Base-by-base conservation (phyloP, 2,329 filamentous ascomycete genomes). In the Penicillium frequentans region DNA sequence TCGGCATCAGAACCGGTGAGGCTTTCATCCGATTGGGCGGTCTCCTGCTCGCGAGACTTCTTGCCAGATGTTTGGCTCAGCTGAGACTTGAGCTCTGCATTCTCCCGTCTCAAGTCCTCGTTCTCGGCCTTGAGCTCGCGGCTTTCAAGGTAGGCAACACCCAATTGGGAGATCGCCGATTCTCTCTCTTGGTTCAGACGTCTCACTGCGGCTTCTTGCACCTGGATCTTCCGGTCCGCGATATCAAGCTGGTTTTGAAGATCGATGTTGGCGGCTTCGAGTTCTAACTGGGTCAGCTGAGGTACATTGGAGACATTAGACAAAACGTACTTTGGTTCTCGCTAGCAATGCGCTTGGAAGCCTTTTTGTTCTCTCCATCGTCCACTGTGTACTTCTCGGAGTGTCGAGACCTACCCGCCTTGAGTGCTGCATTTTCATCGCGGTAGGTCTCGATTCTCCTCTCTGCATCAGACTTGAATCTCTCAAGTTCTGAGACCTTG, bases 121-220 rank as follows among this genome's bases (percentile, higher is more conserved):
- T 77, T 77, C 29, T 78, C 73, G 7, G 59, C 60, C 57, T 78
- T 77, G 3, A 77, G 66, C 49, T 78, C 76, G 49, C 78, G 81
- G 3, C 76, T 75, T 44, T 80, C 82, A 52, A 82, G 78, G 63
- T 82, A 85, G 1, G 84, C 83, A 23, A 82, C 78, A 9, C 80
- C 81, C 21, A 86, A 72, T 59, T 86, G 84, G 23, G 78, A 79
- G n/a, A 84, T 76, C 37, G 85, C 79, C 54, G 80, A 80, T 62
- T 86, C 84, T 35, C 83, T 79, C 63, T 87, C 85, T 37, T 81
- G 77, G 19, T 76, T 82, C 42, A 85, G 68, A 16, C 81, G 80
- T 65, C 82, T 82, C 55, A 84, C 76, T 5, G 81, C 77, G 39
- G 82, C 79, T 44, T 86, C 83, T 23, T 81, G 75, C 5, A 82